Conservation (phyloP, 176 grass and related monocot genomes). For the Raddia distichophylla region DNA sequence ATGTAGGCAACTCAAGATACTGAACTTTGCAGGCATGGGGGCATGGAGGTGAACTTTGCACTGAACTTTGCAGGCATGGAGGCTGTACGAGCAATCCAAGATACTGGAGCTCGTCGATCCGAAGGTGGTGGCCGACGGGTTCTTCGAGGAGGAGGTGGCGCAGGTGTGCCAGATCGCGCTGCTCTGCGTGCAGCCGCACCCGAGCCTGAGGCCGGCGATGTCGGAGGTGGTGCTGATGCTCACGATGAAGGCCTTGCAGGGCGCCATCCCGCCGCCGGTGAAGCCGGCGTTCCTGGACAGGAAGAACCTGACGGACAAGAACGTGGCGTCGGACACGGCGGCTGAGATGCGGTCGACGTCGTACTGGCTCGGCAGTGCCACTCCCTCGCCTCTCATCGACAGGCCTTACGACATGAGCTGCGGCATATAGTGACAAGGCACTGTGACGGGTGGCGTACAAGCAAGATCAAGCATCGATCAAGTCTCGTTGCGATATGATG, state of each 20-base stretch:
- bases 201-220: conserved; percentile 50
- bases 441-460: background rate
- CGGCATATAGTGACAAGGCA: conserved; percentile 14
- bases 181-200: conserved; percentile 57
- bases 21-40: conserved; percentile 50
- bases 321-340: conserved; percentile 30
- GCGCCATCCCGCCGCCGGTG: conserved; percentile 34
- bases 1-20: conserved; percentile 8
- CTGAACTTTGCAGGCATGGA: conserved; percentile 48
- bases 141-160: conserved; percentile 39
- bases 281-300: conserved; percentile 58
- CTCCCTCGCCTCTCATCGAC: conserved; percentile 50
- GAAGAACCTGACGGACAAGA: conserved; percentile 54
- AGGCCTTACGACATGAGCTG: conserved; percentile 58
- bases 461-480: background rate
- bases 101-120: conserved; percentile 45
- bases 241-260: conserved; percentile 47
- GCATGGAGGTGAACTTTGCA: background rate
- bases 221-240: conserved; percentile 56
- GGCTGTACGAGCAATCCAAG: conserved; percentile 56
- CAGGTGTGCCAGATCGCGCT: conserved; percentile 58
- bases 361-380: conserved; percentile 45
- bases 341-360: conserved; percentile 38
- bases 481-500: background rate
- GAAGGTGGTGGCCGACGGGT: conserved; percentile 31